Evolutionary conservation across 352 stramenopile genomes (phyloP).

Genomic region (Blastocystis sp.): DNA sequence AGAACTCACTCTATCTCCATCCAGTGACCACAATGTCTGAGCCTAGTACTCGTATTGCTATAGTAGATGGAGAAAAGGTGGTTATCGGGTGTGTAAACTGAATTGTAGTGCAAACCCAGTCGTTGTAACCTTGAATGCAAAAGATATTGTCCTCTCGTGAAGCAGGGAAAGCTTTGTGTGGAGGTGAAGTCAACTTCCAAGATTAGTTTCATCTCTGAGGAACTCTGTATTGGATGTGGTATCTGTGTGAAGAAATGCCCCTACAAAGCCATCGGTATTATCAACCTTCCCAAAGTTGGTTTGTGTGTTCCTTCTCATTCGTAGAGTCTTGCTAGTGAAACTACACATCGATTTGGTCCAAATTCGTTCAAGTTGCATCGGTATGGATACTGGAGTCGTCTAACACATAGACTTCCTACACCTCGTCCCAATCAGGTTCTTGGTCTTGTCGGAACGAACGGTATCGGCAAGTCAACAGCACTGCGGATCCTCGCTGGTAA

Average conservation of each 20-base stretch:
- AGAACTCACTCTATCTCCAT: background rate
- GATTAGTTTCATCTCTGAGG: conserved; percentile 95
- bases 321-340: conserved; percentile 89
- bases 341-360: conserved; percentile 96
- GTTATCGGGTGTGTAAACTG: background rate
- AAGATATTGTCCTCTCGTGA: conserved; percentile 95
- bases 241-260: conserved; percentile 99
- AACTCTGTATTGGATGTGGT: conserved; percentile 98
- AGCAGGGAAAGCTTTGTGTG: conserved; percentile 98
- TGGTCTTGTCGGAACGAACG: conserved; percentile 96
- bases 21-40: conserved; percentile 22
- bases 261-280: conserved; percentile 98
- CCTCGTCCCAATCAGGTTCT: conserved; percentile 93
- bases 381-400: background rate
- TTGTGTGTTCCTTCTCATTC: background rate
- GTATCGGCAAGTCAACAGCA: conserved; percentile 98
- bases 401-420: conserved; percentile 81
- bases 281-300: conserved; percentile 92
- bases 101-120: conserved; percentile 90
- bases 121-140: conserved; percentile 98
- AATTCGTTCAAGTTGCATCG: conserved; percentile 99
- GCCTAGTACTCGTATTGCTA: conserved; percentile 83
- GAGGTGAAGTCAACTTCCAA: conserved; percentile 91
- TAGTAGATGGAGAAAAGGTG: conserved; percentile 87
- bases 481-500: conserved; percentile 97